Conservation (phyloP, 345 rosid genomes). For the Dipteronia sinensis region DNA sequence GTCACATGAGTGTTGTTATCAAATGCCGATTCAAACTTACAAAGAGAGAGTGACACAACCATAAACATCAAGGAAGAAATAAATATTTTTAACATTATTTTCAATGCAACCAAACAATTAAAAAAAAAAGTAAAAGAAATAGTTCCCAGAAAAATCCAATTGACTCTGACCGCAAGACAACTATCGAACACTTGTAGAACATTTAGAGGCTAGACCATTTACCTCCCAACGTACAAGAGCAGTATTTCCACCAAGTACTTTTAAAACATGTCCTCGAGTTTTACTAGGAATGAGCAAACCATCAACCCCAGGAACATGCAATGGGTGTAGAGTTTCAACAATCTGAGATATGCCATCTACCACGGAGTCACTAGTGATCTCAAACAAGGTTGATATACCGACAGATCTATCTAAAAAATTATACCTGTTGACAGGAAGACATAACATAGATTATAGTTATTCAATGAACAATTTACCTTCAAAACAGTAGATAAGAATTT, state of each 20-base stretch:
- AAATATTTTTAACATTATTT: background rate
- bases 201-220: constrained; percentile 23
- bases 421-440: constrained; percentile 56
- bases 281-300: constrained; percentile 69
- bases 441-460: background rate
- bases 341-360: constrained; percentile 54
- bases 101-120: background rate
- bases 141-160: constrained; percentile 8
- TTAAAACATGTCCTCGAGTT: constrained; percentile 78
- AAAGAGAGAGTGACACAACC: background rate
- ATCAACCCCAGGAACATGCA: constrained; percentile 80
- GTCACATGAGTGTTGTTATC: background rate
- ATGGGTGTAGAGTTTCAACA: constrained; percentile 65
- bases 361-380: constrained; percentile 54
- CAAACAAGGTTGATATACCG: constrained; percentile 78
- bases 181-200: constrained; percentile 13
- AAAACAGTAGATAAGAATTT: background rate
- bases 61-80: background rate
- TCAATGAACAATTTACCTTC: background rate
- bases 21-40: background rate
- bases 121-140: constrained; percentile 1
- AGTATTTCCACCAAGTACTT: constrained; percentile 53
- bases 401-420: constrained; percentile 85
- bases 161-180: constrained; percentile 1
- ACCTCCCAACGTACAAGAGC: constrained; percentile 99